These are phyloP conservation scores for Pholiota adiposa DNA, from an alignment of 1,284 basidiomycete species.

Conservation along the genomic window DNA sequence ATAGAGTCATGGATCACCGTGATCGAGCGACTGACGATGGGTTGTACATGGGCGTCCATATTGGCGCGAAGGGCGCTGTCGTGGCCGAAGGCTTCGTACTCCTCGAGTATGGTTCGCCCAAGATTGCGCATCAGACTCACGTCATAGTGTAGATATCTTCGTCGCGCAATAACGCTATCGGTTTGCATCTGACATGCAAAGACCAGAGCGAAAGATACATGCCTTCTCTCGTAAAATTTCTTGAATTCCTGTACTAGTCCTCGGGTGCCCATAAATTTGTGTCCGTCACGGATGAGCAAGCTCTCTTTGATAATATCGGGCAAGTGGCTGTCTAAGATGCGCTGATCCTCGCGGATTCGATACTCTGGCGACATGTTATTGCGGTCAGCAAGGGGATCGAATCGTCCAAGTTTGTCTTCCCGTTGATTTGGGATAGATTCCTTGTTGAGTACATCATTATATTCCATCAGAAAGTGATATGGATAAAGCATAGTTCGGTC, in stretches of 20 bases:
- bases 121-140: not conserved
- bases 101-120: not conserved
- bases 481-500: not conserved
- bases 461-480: not conserved
- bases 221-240: not conserved
- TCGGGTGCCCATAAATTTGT: not conserved
- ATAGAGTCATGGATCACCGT: not conserved
- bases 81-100: not conserved
- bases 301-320: no score
- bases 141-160: not conserved
- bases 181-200: slow-evolving; percentile 4
- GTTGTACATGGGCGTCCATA: no score
- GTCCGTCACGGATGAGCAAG: no score
- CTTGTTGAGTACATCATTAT: not conserved
- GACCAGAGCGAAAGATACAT: slow-evolving; percentile 2
- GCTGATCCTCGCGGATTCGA: not conserved
- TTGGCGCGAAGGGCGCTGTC: not conserved
- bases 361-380: not conserved
- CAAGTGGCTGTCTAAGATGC: not conserved
- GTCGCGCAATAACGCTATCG: not conserved
- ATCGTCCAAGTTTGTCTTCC: not conserved
- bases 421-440: not conserved
- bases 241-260: not conserved
- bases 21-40: not conserved
- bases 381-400: not conserved